A percentile compares a stretch with the other conserved stretches of the same genome.
These are phyloP conservation scores for Ogataea methylovora DNA, from an alignment of 805 yeast genomes.

Conservation along the genomic window DNA sequence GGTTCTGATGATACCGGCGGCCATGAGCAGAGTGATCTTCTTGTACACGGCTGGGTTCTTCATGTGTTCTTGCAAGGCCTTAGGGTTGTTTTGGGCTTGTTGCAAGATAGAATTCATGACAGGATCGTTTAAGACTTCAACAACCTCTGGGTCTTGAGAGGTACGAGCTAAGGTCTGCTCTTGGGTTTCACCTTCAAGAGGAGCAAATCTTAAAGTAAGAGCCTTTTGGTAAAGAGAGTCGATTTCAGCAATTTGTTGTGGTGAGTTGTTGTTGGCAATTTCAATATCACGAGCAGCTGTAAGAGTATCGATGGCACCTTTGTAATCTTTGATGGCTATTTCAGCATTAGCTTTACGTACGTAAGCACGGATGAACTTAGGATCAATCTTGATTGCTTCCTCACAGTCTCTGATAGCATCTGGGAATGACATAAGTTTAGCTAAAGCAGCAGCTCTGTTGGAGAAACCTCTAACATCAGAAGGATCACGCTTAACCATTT, in stretches of 20 bases:
- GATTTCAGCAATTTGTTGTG: conserved; percentile 58
- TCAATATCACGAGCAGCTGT: conserved; percentile 74
- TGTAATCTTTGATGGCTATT: conserved; percentile 82
- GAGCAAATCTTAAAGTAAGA: conserved; percentile 66
- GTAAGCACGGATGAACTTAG: conserved; percentile 86
- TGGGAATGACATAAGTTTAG: conserved; percentile 94
- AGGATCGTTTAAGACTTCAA: conserved; percentile 83
- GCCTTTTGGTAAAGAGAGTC: conserved; percentile 79
- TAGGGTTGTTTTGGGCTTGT: conserved; percentile 93
- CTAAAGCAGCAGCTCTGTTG: conserved; percentile 95
- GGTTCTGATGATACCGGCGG: conserved; percentile 95
- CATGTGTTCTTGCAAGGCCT: conserved; percentile 96
- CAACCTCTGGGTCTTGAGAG: conserved; percentile 90
- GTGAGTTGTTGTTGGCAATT: conserved; percentile 50
- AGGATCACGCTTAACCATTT: conserved; percentile 96
- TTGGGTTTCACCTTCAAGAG: conserved; percentile 82
- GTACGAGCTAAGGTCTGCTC: conserved; percentile 92
- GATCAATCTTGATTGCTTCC: conserved; percentile 80
- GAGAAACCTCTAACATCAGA: conserved; percentile 94
- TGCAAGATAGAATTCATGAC: conserved; percentile 91
- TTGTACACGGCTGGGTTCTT: conserved; percentile 86
- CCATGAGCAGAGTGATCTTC: conserved; percentile 83
- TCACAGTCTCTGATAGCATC: conserved; percentile 93
- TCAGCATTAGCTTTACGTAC: conserved; percentile 95
- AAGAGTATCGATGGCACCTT: conserved; percentile 75